These are phyloP conservation scores for Hyphopichia burtonii DNA, from an alignment of 1,139 yeast genomes.

Conservation along the genomic window DNA sequence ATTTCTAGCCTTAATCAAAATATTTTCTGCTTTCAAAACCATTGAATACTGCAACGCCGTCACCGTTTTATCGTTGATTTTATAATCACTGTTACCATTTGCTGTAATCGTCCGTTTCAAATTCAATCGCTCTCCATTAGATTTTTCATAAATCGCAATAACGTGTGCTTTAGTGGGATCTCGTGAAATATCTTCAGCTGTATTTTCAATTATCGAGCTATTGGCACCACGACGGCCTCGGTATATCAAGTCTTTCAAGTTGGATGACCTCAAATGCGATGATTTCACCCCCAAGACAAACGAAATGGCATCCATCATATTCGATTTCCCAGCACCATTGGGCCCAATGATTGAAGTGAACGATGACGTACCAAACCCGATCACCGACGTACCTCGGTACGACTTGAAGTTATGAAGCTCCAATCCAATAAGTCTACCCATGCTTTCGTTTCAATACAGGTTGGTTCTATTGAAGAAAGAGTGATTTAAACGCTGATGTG, in stretches of 20 bases:
- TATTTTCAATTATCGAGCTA: constrained; percentile 14
- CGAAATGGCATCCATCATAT: constrained; percentile 97
- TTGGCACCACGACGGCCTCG: constrained; percentile 52
- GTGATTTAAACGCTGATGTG: no score
- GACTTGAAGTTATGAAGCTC: constrained; percentile 89
- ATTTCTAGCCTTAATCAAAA: constrained; percentile 84
- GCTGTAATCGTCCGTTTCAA: constrained; percentile 55
- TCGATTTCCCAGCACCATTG: constrained; percentile 96
- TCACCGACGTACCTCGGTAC: constrained; percentile 69
- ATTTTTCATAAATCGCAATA: constrained; percentile 71
- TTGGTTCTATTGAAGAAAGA: no score
- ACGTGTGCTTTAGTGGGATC: constrained; percentile 74
- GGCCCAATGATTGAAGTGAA: constrained; percentile 96
- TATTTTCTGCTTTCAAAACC: constrained; percentile 74
- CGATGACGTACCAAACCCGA: constrained; percentile 79
- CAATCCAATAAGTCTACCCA: constrained; percentile 78
- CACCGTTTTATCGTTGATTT: constrained; percentile 61
- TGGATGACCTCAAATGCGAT: constrained; percentile 71
- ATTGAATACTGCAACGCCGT: constrained; percentile 65
- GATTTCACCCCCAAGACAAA: constrained; percentile 89
- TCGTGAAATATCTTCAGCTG: constrained; percentile 16
- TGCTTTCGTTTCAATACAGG: constrained; percentile 17
- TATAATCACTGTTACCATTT: constrained; percentile 67
- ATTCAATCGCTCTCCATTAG: constrained; percentile 51
- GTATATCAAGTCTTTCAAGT: constrained; percentile 74